These are phyloP conservation scores for Agrocybe pediades DNA, from an alignment of 768 basidiomycete species.

Conservation along the genomic window DNA sequence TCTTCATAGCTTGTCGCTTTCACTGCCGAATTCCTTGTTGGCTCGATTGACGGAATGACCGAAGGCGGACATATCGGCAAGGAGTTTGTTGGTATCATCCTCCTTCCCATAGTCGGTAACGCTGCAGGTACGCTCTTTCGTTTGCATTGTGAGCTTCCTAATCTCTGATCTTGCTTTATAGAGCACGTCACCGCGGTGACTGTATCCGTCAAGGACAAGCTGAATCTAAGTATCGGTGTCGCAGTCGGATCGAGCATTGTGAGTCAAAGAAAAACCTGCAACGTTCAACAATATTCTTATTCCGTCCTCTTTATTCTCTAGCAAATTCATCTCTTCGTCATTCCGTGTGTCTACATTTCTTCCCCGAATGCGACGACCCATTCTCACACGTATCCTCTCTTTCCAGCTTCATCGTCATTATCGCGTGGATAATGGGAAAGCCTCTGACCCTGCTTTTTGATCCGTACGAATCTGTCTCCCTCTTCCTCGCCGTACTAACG, in stretches of 20 bases:
- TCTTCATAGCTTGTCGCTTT: slow-evolving; percentile 64
- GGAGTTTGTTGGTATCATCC: slow-evolving; percentile 84
- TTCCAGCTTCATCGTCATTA: slow-evolving; percentile 66
- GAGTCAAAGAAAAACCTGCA: too few species aligned
- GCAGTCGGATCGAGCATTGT: slow-evolving; percentile 88
- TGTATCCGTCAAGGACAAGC: slow-evolving; percentile 87
- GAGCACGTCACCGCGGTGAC: slow-evolving; percentile 93
- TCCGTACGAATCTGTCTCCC: slow-evolving; percentile 78
- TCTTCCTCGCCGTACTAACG: slow-evolving; percentile 64
- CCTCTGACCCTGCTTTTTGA: slow-evolving; percentile 84
- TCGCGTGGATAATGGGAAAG: slow-evolving; percentile 84
- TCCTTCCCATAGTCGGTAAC: slow-evolving; percentile 92
- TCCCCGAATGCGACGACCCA: neutral
- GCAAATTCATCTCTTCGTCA: slow-evolving; percentile 86
- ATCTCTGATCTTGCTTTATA: too few species aligned
- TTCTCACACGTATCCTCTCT: neutral
- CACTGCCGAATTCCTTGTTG: slow-evolving; percentile 75
- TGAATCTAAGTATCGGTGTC: slow-evolving; percentile 84
- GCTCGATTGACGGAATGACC: slow-evolving; percentile 79
- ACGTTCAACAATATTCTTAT: neutral
- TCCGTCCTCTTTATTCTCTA: slow-evolving; percentile 27
- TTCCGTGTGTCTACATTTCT: slow-evolving; percentile 63
- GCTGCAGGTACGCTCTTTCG: slow-evolving; percentile 72
- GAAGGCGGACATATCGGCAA: slow-evolving; percentile 54
- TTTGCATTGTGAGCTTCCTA: too few species aligned